Evolutionary conservation across 331 rosid species (phyloP), one percentile per base, ranked within the genome.

Genomic region (Prunus yedoensis): DNA sequence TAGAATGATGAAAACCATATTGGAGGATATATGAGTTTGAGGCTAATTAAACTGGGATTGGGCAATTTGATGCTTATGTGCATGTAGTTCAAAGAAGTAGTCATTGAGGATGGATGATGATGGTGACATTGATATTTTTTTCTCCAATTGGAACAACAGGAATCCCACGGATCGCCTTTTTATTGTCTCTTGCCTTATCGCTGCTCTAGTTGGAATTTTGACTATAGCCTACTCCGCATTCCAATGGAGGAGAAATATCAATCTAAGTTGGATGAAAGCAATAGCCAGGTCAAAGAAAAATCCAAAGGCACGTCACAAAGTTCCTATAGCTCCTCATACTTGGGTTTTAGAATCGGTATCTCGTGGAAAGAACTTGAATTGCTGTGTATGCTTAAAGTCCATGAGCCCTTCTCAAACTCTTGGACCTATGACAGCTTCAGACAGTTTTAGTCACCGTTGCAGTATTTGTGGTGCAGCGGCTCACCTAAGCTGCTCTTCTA

Each of bases 221-320:
- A 92, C 97, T 63, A 91, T 95, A 84, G 93, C 91, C 68, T 92
- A 89, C 79, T 89, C 98, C 0, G 97, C 99, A 68, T 95, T 95
- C 76, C 99, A 91, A 58, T 95, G 98, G 99, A 85, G 98, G 88
- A 85, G 99, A 83, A 89, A 95, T 80, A 95, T 95, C 75, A 95
- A 95, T 78, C 77, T 95, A 58, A 91, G 93, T 89, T 95, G 99
- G 98, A 95, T 86, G 90, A 95, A 78, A 85, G 99, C 99, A 70
- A 87, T 95, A 78, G 96, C 96, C 68, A 89, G 96, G 74, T 87
- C 99, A 63, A 91, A 95, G 89, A 89, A 82, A 88, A 91, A 91
- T 82, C 96, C 98, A 1, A 95, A 87, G 81, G 85, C 90, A 8
- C 85, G 89, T 65, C 90, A 87, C 59, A 88, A 91, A 81, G 89